Evolutionary conservation across 306 rosid species (phyloP).

Genomic region (Vicia sativa): DNA sequence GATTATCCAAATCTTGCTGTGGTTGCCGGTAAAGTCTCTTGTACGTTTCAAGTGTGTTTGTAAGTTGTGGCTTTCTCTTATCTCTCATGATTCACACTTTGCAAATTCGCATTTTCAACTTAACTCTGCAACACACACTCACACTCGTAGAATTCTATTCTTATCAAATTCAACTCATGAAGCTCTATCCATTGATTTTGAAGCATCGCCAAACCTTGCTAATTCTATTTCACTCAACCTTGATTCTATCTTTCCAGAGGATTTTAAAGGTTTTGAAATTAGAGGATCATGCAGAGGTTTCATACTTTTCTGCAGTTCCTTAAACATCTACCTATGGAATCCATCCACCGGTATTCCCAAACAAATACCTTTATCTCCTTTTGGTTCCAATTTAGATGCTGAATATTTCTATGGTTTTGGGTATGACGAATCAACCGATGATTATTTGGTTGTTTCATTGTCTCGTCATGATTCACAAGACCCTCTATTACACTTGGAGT

Average conservation of each 20-base stretch:
- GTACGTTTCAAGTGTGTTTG: neutral
- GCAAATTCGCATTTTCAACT: neutral
- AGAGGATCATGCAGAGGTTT: neutral
- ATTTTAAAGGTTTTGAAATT: neutral
- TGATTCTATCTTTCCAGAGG: neutral
- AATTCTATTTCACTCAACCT: neutral
- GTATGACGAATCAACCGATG: neutral
- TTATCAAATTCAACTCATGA: neutral
- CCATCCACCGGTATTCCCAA: neutral
- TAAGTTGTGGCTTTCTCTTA: conserved; percentile 11
- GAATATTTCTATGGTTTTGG: neutral
- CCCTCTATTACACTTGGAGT: neutral
- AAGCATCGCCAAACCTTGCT: no score
- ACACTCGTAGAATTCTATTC: neutral
- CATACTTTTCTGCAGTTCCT: neutral
- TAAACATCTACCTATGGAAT: neutral
- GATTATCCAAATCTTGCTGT: neutral
- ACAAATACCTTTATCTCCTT: neutral
- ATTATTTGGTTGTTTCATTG: neutral
- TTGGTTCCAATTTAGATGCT: neutral
- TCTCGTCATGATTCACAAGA: neutral
- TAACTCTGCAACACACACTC: neutral
- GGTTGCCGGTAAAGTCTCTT: conserved; percentile 13
- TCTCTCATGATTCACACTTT: neutral
- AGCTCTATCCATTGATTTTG: neutral